Conservation (phyloP, 352 stramenopile species). For the Globisporangium heterothallicum region DNA sequence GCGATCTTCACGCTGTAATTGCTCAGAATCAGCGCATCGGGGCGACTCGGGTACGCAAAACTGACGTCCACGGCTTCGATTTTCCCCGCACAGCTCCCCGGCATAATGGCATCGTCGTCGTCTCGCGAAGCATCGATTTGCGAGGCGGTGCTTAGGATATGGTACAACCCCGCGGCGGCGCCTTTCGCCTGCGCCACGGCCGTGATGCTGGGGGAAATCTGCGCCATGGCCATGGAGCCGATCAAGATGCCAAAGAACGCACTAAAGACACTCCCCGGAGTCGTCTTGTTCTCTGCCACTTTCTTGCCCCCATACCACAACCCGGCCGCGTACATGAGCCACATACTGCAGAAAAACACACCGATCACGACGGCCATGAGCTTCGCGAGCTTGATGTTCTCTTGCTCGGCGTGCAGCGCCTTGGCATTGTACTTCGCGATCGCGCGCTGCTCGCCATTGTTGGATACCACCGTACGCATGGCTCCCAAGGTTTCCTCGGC, state of each 20-base stretch:
- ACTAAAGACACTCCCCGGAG: slow-evolving; percentile 31
- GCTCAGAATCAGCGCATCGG: slow-evolving; percentile 25
- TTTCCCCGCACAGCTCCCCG: slow-evolving; percentile 18
- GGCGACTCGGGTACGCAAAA: slow-evolving; percentile 68
- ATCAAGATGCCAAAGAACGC: slow-evolving; percentile 42
- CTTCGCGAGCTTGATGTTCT: slow-evolving; percentile 27
- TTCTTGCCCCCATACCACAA: slow-evolving; percentile 53
- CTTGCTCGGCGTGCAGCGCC: slow-evolving; percentile 17
- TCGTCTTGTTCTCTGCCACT: slow-evolving; percentile 25
- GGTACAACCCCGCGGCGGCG: slow-evolving; percentile 32
- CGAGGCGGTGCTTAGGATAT: slow-evolving; percentile 45
- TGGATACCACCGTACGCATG: slow-evolving; percentile 53
- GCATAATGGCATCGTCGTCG: slow-evolving; percentile 19
- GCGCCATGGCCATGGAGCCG: slow-evolving; percentile 28
- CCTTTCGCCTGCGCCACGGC: slow-evolving; percentile 34
- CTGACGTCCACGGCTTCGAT: slow-evolving; percentile 42
- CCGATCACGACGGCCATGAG: slow-evolving; percentile 19
- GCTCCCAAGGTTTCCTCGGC: slow-evolving; percentile 53
- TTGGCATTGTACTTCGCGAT: slow-evolving; percentile 36
- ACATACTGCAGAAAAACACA: slow-evolving; percentile 35
- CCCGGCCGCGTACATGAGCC: slow-evolving; percentile 36
- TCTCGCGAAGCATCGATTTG: slow-evolving; percentile 34
- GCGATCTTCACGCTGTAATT: slow-evolving; percentile 25
- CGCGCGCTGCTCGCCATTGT: slow-evolving; percentile 35
- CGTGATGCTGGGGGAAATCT: slow-evolving; percentile 39